These are phyloP conservation scores for Euphrasia confusa DNA, from an alignment of 257 asterid genomes.

Conservation along the genomic window DNA sequence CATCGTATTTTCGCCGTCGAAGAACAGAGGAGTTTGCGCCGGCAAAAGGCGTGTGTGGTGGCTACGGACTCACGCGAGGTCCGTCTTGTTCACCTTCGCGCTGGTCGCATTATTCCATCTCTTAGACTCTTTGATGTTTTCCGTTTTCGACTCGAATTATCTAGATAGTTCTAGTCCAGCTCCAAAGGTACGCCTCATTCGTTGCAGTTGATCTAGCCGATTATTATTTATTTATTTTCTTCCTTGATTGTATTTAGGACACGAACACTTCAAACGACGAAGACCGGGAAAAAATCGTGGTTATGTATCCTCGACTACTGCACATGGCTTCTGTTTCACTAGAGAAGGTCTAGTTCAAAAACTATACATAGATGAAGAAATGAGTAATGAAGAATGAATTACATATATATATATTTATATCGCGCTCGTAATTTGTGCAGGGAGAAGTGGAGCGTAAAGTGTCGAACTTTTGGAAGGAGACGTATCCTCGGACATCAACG, in stretches of 20 bases:
- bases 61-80: slow-evolving; percentile 49
- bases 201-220: not conserved
- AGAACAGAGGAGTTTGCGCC: slow-evolving; percentile 39
- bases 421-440: slow-evolving; percentile 25
- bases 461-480: slow-evolving; percentile 70
- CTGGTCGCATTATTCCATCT: slow-evolving; percentile 46
- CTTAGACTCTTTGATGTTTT: slow-evolving; percentile 59
- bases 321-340: slow-evolving; percentile 64
- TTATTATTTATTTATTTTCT: not conserved
- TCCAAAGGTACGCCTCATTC: slow-evolving; percentile 39
- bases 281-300: slow-evolving; percentile 20
- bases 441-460: slow-evolving; percentile 38
- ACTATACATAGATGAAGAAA: not conserved
- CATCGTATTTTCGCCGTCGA: slow-evolving; percentile 1
- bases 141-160: slow-evolving; percentile 42
- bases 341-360: slow-evolving; percentile 51
- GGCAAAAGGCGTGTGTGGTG: slow-evolving; percentile 48
- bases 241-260: slow-evolving; percentile 30
- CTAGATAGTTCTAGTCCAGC: slow-evolving; percentile 30
- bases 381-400: slow-evolving; percentile 14
- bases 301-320: slow-evolving; percentile 62
- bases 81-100: slow-evolving; percentile 44
- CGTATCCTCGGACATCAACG: slow-evolving; percentile 42
- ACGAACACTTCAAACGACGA: slow-evolving; percentile 15
- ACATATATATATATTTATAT: too few species aligned